Evolutionary conservation across 1,284 basidiomycete genomes (phyloP).

Genomic region (Cutaneotrichosporon spelunceum): DNA sequence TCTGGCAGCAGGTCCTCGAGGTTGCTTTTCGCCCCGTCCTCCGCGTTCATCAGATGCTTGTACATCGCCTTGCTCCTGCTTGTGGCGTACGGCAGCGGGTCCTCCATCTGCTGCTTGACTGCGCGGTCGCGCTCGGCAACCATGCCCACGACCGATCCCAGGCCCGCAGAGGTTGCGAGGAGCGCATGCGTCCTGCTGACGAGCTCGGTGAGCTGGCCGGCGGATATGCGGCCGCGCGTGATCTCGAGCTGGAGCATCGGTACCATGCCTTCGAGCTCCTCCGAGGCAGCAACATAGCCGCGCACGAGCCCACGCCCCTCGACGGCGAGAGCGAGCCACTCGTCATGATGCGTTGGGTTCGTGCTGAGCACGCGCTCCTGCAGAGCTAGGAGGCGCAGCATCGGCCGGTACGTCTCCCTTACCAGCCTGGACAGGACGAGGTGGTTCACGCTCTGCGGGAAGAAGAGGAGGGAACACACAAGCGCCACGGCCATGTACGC

Average conservation of each 20-base stretch:
- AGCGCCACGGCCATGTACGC: slow-evolving; percentile 64
- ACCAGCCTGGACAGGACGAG: slow-evolving; percentile 39
- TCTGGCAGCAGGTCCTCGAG: slow-evolving; percentile 55
- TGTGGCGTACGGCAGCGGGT: slow-evolving; percentile 19
- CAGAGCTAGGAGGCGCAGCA: slow-evolving; percentile 37
- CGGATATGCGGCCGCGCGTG: slow-evolving; percentile 50
- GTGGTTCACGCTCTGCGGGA: slow-evolving; percentile 69
- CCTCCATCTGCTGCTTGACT: slow-evolving; percentile 11
- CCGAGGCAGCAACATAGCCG: slow-evolving; percentile 31
- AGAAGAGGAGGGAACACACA: slow-evolving; percentile 61
- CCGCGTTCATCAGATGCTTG: slow-evolving; percentile 11
- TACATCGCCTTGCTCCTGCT: slow-evolving; percentile 8
- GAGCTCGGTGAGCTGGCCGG: slow-evolving; percentile 47
- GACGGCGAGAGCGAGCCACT: slow-evolving; percentile 33
- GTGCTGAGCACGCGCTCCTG: slow-evolving; percentile 45
- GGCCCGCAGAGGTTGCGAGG: slow-evolving; percentile 33
- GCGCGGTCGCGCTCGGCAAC: slow-evolving; percentile 34
- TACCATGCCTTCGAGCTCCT: slow-evolving; percentile 34
- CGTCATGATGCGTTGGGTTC: slow-evolving; percentile 28
- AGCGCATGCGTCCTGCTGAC: slow-evolving; percentile 43
- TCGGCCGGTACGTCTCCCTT: slow-evolving; percentile 38
- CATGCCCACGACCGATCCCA: slow-evolving; percentile 41
- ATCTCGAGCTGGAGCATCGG: slow-evolving; percentile 53
- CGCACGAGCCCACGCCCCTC: slow-evolving; percentile 28
- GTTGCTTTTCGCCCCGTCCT: slow-evolving; percentile 17